Evolutionary conservation across 768 basidiomycete genomes (phyloP).

Genomic region (Leucocoprinus sp.): DNA sequence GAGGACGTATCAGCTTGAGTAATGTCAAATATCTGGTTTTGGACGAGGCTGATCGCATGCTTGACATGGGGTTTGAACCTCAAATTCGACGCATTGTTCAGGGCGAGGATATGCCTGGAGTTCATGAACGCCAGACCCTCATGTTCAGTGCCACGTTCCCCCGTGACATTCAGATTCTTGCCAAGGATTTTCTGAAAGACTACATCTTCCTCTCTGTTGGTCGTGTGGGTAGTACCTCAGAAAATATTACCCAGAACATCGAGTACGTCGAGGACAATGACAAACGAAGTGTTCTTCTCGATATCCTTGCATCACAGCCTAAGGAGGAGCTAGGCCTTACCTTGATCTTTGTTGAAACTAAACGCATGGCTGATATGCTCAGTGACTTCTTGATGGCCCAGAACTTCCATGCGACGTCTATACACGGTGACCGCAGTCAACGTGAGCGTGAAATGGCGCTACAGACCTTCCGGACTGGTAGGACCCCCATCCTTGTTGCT

Average conservation of each 20-base stretch:
- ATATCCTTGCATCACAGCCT: conserved; percentile 77
- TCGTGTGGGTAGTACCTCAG: conserved; percentile 95
- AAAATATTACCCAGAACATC: conserved; percentile 99
- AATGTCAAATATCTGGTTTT: conserved; percentile 98
- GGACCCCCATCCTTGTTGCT: conserved; percentile 94
- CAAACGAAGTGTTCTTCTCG: conserved; percentile 94
- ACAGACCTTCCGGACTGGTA: conserved; percentile 90
- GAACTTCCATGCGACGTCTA: conserved; percentile 85
- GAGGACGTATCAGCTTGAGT: conserved; percentile 90
- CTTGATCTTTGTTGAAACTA: conserved; percentile 98
- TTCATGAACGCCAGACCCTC: conserved; percentile 87
- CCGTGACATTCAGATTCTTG: conserved; percentile 95
- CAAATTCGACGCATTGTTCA: conserved; percentile 98
- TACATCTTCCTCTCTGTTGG: conserved; percentile 99
- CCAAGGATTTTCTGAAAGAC: conserved; percentile 94
- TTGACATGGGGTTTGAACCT: conserved; percentile 99
- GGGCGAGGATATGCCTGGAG: conserved; percentile 97
- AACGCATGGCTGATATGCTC: conserved; percentile 98
- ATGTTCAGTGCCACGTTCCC: conserved; percentile 99
- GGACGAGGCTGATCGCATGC: conserved; percentile 99
- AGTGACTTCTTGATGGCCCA: conserved; percentile 89
- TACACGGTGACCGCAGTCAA: conserved; percentile 97
- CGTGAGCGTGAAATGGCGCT: conserved; percentile 95
- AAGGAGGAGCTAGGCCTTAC: conserved; percentile 65
- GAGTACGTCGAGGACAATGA: conserved; percentile 97